Base-by-base conservation (phyloP, 202 grass and related monocot species). In the Digitaria exilis region DNA sequence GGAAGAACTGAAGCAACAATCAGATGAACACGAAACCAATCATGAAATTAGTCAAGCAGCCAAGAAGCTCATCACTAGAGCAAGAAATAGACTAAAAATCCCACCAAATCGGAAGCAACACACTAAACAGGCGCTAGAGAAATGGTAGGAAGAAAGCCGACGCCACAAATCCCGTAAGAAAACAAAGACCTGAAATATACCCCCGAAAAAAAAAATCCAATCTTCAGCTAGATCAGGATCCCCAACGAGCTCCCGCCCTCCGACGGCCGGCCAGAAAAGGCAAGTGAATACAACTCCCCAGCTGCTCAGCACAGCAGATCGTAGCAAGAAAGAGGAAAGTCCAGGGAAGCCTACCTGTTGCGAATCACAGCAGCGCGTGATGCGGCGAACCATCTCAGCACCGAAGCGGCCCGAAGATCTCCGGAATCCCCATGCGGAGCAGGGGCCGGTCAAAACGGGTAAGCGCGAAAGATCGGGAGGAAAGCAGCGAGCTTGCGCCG, bases 381-480 rank as follows among this genome's bases (percentile, higher is more conserved):
- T 45, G 85, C 72, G 55, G 64, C 54, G 68, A 82, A 87, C 72
- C 79, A 82, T 87, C 72, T 87, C 85, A 87, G 72, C 79, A 59
- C 63, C 65, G 44, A 87, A 82, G 39, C 79, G 79, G 25, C 72
- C 32, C 31, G n/a, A 80, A 80, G 68, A 80, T 80, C 84, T 55
- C 67, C 67, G 46, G 34, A 42, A 25, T 44, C 84, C 32, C 83
- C 83, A 85, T 85, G 74, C 3, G 55, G 24, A 60, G 73, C 32
- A 52, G 15, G 34, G n/a, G n/a, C n/a, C n/a, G 43, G 46, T 9
- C 65, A 31, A 79, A 50, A 70, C 75, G 2, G 55, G 54, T 41
- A 71, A 62, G n/a, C 19, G 59, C 21, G 15, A 41, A 60, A 57
- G 49, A 80, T 69, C 77, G 46, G 29, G 77, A 67, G 39, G 70